A percentile compares a stretch with the other conserved stretches of the same genome.
These are phyloP conservation scores for Cadophora gregata DNA, from an alignment of 2,329 filamentous ascomycete genomes.

Conservation along the genomic window DNA sequence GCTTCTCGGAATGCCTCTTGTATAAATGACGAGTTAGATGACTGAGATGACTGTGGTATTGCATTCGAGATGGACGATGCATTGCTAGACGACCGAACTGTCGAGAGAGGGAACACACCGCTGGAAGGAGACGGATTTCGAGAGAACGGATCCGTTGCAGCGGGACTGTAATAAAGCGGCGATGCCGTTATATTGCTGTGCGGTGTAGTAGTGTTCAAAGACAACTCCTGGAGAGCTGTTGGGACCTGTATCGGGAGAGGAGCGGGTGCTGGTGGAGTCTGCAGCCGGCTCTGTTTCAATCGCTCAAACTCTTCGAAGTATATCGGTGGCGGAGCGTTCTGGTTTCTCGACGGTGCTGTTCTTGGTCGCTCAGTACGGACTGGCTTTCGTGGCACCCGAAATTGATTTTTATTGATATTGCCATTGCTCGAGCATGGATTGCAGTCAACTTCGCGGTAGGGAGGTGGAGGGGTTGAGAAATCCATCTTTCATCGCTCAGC, in stretches of 20 bases:
- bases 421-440: conserved; percentile 1
- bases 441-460: conserved; percentile 14
- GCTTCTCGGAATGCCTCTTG: conserved; percentile 54
- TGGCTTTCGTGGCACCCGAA: conserved; percentile 25
- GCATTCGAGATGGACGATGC: not conserved
- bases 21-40: conserved; percentile 28
- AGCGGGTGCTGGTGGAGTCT: not conserved
- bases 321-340: conserved; percentile 3
- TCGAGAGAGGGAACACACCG: not conserved
- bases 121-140: not conserved
- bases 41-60: conserved; percentile 17
- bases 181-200: conserved; percentile 21
- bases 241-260: conserved; percentile 8
- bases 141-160: conserved; percentile 1
- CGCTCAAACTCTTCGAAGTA: conserved; percentile 17
- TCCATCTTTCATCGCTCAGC: conserved; percentile 1
- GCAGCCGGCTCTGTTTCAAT: conserved; percentile 14
- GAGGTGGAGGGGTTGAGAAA: conserved; percentile 15
- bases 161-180: conserved; percentile 23
- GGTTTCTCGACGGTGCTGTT: conserved; percentile 15
- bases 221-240: conserved; percentile 17
- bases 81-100: not conserved
- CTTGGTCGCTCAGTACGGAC: conserved; percentile 15
- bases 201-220: conserved; percentile 15
- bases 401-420: conserved; percentile 3